Evolutionary conservation across 441 rosid species (phyloP), one percentile per base, ranked within the genome.

Genomic region (Capsella rubella): DNA sequence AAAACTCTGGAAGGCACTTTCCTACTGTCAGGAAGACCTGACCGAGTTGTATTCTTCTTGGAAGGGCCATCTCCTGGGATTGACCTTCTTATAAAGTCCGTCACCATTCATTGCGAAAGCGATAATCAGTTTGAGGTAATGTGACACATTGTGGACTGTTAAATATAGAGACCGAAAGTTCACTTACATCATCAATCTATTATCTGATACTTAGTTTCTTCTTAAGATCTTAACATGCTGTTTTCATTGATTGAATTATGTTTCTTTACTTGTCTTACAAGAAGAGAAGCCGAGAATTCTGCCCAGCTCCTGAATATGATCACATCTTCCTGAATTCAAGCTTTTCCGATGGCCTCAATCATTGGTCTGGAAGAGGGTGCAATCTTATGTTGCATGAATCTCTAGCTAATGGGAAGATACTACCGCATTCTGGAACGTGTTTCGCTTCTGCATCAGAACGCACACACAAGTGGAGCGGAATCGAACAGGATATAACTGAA

Each of bases 361-460:
- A 92, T 80, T 95, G 98, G 99, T 85, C 99, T 47, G 97, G 90
- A 80, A 90, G 93, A 89, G 95, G 97, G 66, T 95, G 99, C 86
- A 89, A 82, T 68, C 74, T 78, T 49, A 63, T 65, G 64, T 75
- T 92, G 66, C 91, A 87, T 64, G 92, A 89, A 42, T 89, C 97
- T n/a, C 76, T 90, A 79, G 94, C 84, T 16, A 90, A 80, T 74
- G 97, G 95, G 45, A 86, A 82, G 78, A 86, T 92, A 68, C 84
- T 87, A 29, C 99, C 97, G 58, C 80, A 74, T 73, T 79, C 87
- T 21, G 97, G 98, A 42, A 92, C 87, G 55, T 80, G 80, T 72
- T 92, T 90, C 82, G 99, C 92, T 61, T 75, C 89, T 67, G 92
- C 99, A 60, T 84, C 92, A 49, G 96, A 78, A 43, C 96, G 99